phyloP scores from a whole-genome alignment of 2,329 filamentous ascomycete species.

The Colletotrichum sp. region DNA sequence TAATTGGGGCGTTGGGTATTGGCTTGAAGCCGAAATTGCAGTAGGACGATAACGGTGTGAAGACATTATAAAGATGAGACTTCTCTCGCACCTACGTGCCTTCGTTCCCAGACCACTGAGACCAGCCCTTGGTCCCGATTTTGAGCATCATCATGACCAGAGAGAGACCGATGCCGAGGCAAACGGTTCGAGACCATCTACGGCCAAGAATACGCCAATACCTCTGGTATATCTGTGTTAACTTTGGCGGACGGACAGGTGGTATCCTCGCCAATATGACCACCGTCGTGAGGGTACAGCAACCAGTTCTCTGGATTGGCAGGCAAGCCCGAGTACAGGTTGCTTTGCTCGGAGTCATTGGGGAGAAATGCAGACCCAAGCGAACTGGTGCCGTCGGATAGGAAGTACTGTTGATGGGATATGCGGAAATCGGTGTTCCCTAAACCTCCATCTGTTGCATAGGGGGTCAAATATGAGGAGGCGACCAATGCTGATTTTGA shows the following conservation, averaged over 20 bases:
- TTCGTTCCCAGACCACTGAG: neutral
- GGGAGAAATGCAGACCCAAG: neutral
- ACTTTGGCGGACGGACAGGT: neutral
- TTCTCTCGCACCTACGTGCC: neutral
- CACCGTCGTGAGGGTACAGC: neutral
- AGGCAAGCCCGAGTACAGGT: accelerated
- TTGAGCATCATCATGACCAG: neutral
- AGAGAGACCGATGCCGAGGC: neutral
- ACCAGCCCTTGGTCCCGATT: neutral
- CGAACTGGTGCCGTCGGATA: neutral
- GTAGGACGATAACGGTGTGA: accelerated
- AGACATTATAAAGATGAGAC: accelerated
- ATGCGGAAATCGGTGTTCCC: neutral
- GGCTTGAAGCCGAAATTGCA: no score
- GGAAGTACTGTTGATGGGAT: neutral
- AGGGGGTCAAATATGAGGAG: neutral
- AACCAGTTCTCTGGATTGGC: neutral
- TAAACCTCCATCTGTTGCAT: neutral
- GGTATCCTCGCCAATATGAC: neutral
- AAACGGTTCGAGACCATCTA: neutral
- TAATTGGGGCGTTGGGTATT: accelerated
- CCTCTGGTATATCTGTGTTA: neutral
- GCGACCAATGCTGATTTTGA: neutral
- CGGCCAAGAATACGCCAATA: neutral
- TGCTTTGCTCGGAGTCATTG: neutral